Percentiles rank a stretch among this genome's conserved stretches.
Conservation (phyloP, 2,329 filamentous ascomycete species). For the Cordyceps militaris region DNA sequence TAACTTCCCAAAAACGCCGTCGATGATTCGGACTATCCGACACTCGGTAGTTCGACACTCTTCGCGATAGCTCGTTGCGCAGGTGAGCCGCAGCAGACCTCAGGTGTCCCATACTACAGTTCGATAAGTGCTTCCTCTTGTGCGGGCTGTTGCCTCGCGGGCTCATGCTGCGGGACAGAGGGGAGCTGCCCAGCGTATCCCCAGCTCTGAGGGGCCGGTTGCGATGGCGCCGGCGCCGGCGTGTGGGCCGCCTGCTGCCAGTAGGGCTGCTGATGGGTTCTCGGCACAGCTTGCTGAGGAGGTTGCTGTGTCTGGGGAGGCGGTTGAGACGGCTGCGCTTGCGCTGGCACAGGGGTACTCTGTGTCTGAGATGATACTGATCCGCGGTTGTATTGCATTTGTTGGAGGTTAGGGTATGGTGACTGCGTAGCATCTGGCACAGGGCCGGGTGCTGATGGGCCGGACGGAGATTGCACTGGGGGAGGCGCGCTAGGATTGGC, state of each 20-base stretch:
- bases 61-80: background rate
- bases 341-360: conserved; percentile 25
- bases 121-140: conserved; percentile 78
- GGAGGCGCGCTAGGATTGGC: conserved; percentile 34
- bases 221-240: conserved; percentile 16
- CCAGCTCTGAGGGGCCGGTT: conserved; percentile 28
- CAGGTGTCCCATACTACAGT: conserved; percentile 38
- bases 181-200: conserved; percentile 53
- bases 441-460: conserved; percentile 31
- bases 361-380: conserved; percentile 31
- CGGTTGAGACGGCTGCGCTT: conserved; percentile 23
- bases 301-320: conserved; percentile 25
- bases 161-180: conserved; percentile 43
- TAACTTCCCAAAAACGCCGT: conserved; percentile 7
- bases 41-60: background rate
- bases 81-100: background rate
- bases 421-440: conserved; percentile 38
- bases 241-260: conserved; percentile 20
- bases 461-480: conserved; percentile 26
- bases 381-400: conserved; percentile 38
- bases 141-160: conserved; percentile 36
- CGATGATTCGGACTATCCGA: background rate
- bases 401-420: conserved; percentile 47
- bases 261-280: conserved; percentile 24
- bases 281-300: conserved; percentile 25